Evolutionary conservation across 768 basidiomycete species (phyloP).

Genomic region (Thelephora aurantiotincta): DNA sequence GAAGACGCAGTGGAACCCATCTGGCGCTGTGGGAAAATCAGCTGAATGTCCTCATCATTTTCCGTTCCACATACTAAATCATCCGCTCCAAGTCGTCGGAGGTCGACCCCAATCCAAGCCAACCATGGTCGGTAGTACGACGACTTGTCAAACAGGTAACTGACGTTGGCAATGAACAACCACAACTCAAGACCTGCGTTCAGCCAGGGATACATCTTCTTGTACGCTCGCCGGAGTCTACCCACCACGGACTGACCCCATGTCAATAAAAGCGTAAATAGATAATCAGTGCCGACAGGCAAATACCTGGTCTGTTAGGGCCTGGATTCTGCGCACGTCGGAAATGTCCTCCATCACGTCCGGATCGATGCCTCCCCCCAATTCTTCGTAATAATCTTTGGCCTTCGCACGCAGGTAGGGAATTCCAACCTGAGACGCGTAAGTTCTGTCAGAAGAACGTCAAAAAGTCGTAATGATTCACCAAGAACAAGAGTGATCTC

Average conservation of each 20-base stretch:
- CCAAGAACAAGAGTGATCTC: slow-evolving; percentile 70
- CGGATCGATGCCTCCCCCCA: slow-evolving; percentile 70
- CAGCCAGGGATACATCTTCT: slow-evolving; percentile 65
- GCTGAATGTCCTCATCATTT: no score
- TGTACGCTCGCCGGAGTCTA: slow-evolving; percentile 49
- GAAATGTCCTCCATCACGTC: slow-evolving; percentile 47
- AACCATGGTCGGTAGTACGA: slow-evolving; percentile 89
- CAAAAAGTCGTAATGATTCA: slow-evolving; percentile 21
- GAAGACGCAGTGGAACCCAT: no score
- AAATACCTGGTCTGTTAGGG: slow-evolving; percentile 39
- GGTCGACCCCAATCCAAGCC: slow-evolving; percentile 67
- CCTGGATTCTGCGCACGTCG: slow-evolving; percentile 28
- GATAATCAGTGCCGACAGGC: slow-evolving; percentile 2
- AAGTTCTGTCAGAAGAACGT: slow-evolving; percentile 1
- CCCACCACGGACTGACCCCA: slow-evolving; percentile 33
- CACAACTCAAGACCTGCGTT: slow-evolving; percentile 71
- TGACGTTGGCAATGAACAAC: slow-evolving; percentile 72
- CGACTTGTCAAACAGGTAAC: slow-evolving; percentile 81
- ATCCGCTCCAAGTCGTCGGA: slow-evolving; percentile 65
- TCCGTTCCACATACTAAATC: slow-evolving; percentile 46
- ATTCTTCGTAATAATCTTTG: slow-evolving; percentile 79
- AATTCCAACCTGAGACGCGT: slow-evolving; percentile 49
- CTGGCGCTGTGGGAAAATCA: no score
- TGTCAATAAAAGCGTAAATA: slow-evolving; percentile 1
- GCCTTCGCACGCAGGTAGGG: slow-evolving; percentile 85